phyloP scores from a whole-genome alignment of 805 yeast genomes.

The Candida berthetii region DNA sequence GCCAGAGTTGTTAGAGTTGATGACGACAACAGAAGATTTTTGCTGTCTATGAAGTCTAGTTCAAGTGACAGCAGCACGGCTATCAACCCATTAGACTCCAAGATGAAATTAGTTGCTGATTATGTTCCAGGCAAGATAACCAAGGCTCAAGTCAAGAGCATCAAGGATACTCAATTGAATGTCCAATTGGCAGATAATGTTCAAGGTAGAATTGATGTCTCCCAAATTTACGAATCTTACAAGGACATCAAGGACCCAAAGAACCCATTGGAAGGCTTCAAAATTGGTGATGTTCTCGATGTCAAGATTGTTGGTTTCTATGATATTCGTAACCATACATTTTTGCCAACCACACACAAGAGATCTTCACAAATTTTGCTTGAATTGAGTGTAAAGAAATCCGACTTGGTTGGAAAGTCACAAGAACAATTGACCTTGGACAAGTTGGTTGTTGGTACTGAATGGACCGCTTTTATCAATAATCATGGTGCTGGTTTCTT shows the following conservation, averaged over 20 bases:
- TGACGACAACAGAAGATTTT: slow-evolving; percentile 62
- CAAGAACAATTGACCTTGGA: slow-evolving; percentile 29
- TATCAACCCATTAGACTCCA: slow-evolving; percentile 55
- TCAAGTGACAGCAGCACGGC: slow-evolving; percentile 19
- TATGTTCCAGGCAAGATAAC: slow-evolving; percentile 55
- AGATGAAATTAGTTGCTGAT: slow-evolving; percentile 43
- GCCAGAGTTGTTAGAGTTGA: slow-evolving; percentile 65
- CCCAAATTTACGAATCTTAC: slow-evolving; percentile 54
- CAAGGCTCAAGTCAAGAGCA: slow-evolving; percentile 50
- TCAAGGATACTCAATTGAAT: slow-evolving; percentile 69
- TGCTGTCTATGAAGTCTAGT: slow-evolving; percentile 50
- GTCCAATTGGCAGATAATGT: slow-evolving; percentile 71
- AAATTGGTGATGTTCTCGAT: slow-evolving; percentile 48
- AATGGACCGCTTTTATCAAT: slow-evolving; percentile 57
- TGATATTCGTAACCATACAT: slow-evolving; percentile 62
- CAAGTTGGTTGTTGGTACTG: slow-evolving; percentile 42
- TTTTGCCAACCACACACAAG: slow-evolving; percentile 58
- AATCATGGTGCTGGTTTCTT: slow-evolving; percentile 52
- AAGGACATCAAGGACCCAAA: slow-evolving; percentile 50
- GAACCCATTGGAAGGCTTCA: slow-evolving; percentile 54
- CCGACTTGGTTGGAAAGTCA: slow-evolving; percentile 25
- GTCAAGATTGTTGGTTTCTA: slow-evolving; percentile 74
- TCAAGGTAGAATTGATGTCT: slow-evolving; percentile 73
- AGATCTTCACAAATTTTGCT: slow-evolving; percentile 48
- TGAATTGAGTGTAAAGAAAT: slow-evolving; percentile 55